Evolutionary conservation across 2,329 filamentous ascomycete genomes (phyloP).

Genomic region (Xylaria sp.): DNA sequence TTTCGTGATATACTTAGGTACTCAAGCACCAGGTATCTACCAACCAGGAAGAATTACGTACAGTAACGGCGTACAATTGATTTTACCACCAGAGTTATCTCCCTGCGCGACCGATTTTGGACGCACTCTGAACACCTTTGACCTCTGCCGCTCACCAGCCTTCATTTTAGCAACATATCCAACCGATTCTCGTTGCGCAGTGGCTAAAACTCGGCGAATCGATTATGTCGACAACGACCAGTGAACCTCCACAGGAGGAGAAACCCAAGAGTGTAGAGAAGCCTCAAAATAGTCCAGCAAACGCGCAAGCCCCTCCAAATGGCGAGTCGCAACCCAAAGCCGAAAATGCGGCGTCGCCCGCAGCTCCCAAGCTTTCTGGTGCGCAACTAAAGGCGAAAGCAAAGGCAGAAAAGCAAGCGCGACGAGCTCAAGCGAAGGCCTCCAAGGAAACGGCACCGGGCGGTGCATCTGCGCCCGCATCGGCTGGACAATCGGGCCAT

Average conservation of each 20-base stretch:
- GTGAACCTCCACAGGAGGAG: constrained; percentile 38
- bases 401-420: constrained; percentile 90
- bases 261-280: constrained; percentile 35
- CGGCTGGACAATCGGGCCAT: constrained; percentile 52
- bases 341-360: constrained; percentile 43
- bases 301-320: constrained; percentile 32
- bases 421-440: constrained; percentile 77
- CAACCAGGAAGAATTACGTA: not conserved
- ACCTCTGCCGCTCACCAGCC: not conserved
- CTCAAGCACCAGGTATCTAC: not conserved
- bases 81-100: not conserved
- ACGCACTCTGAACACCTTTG: not conserved
- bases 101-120: constrained; percentile 1
- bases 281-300: constrained; percentile 31
- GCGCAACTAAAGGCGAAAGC: constrained; percentile 89
- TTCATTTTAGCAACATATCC: constrained; percentile 3
- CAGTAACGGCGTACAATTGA: not conserved
- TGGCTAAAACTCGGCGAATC: not conserved
- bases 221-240: constrained; percentile 39
- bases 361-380: constrained; percentile 68
- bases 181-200: not conserved
- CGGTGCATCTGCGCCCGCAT: constrained; percentile 48
- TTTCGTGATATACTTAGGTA: constrained; percentile 11
- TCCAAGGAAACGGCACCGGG: constrained; percentile 59
- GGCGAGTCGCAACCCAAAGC: constrained; percentile 41